These are phyloP conservation scores for Bremia lactucae DNA, from an alignment of 352 stramenopile species.

Conservation along the genomic window DNA sequence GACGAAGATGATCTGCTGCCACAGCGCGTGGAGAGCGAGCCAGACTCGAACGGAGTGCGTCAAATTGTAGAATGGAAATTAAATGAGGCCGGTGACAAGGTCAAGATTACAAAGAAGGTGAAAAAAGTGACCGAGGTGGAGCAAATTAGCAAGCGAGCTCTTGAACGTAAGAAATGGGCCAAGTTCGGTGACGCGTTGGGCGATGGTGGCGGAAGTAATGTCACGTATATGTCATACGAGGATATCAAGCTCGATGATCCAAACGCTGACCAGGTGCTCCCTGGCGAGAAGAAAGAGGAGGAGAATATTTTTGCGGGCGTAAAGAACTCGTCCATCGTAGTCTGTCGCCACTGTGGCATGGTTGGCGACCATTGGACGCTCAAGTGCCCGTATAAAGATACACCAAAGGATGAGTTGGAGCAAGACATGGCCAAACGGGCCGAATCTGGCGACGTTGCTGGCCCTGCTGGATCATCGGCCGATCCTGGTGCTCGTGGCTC, in stretches of 20 bases:
- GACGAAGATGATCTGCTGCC: conserved; percentile 75
- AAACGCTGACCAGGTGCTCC: conserved; percentile 78
- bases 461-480: conserved; percentile 11
- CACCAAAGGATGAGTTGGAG: conserved; percentile 64
- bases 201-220: conserved; percentile 67
- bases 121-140: conserved; percentile 81
- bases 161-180: conserved; percentile 75
- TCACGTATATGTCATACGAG: conserved; percentile 82
- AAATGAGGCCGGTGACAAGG: conserved; percentile 83
- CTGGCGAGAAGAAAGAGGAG: conserved; percentile 83
- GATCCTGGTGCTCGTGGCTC: conserved; percentile 33
- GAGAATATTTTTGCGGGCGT: conserved; percentile 81
- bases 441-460: conserved; percentile 18
- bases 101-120: conserved; percentile 86
- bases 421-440: conserved; percentile 52
- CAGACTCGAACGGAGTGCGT: conserved; percentile 69
- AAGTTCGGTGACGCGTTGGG: conserved; percentile 78
- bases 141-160: conserved; percentile 70
- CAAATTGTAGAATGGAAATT: conserved; percentile 86
- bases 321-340: conserved; percentile 84
- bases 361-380: conserved; percentile 86
- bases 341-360: conserved; percentile 86
- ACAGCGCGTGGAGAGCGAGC: conserved; percentile 72
- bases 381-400: conserved; percentile 88
- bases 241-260: conserved; percentile 74